These are phyloP conservation scores for Phialocephala subalpina DNA, from an alignment of 2,329 filamentous ascomycete genomes.

Conservation along the genomic window DNA sequence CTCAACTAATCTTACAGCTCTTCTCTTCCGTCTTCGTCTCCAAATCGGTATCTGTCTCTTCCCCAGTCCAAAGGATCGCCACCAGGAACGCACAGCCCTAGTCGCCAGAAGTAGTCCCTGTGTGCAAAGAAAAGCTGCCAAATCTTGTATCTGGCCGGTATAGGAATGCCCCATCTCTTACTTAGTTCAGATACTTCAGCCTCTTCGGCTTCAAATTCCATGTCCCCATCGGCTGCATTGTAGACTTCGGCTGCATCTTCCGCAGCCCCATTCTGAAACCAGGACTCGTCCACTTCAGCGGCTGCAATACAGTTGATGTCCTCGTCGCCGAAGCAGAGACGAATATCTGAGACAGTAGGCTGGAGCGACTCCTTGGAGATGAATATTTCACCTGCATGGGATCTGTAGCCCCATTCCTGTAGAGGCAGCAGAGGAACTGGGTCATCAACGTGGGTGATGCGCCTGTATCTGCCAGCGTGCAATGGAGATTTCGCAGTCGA, in stretches of 20 bases:
- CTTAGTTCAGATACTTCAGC: slow-evolving; percentile 27
- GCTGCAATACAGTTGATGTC: slow-evolving; percentile 77
- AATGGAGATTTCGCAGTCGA: slow-evolving; percentile 84
- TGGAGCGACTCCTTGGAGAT: slow-evolving; percentile 78
- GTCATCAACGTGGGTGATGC: slow-evolving; percentile 87
- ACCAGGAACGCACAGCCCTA: slow-evolving; percentile 88
- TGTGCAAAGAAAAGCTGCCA: slow-evolving; percentile 95
- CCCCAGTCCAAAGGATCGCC: slow-evolving; percentile 76
- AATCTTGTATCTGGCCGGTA: slow-evolving; percentile 68
- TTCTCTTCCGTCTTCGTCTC: slow-evolving; percentile 29
- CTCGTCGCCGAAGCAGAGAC: slow-evolving; percentile 73
- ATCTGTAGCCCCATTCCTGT: slow-evolving; percentile 84
- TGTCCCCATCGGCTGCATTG: slow-evolving; percentile 6
- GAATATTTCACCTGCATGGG: slow-evolving; percentile 88
- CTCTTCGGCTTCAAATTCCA: slow-evolving; percentile 52
- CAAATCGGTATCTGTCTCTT: slow-evolving; percentile 55
- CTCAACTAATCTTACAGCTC: slow-evolving; percentile 1
- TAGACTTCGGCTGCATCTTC: slow-evolving; percentile 22
- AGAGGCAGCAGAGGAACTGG: slow-evolving; percentile 89
- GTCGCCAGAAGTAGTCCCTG: slow-evolving; percentile 94
- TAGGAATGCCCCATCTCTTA: slow-evolving; percentile 39
- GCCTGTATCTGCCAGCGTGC: slow-evolving; percentile 65
- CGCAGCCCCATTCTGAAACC: slow-evolving; percentile 16
- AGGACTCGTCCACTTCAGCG: slow-evolving; percentile 34
- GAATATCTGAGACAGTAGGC: slow-evolving; percentile 73